These are phyloP conservation scores for Mrakia frigida DNA, from an alignment of 768 basidiomycete genomes.

Conservation along the genomic window DNA sequence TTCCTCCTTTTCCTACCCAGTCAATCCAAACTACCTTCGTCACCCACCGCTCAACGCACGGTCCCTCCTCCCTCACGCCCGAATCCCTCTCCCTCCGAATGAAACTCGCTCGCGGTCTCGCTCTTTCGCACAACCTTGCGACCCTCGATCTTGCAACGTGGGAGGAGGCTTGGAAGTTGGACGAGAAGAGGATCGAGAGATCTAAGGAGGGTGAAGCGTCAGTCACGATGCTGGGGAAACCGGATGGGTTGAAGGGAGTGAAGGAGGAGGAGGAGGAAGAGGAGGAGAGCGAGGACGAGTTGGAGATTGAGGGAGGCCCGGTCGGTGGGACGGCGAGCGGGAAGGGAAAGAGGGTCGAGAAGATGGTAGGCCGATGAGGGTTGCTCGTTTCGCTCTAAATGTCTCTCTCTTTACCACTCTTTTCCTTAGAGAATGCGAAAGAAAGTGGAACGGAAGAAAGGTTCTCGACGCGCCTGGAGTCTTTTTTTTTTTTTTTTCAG, in stretches of 20 bases:
- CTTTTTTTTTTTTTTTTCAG: too few species aligned
- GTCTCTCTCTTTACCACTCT: too few species aligned
- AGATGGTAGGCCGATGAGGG: slow-evolving; percentile 14
- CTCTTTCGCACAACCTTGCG: slow-evolving; percentile 33
- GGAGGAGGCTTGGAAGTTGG: slow-evolving; percentile 2
- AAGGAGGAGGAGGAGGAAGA: background rate
- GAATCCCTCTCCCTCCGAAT: slow-evolving; percentile 40
- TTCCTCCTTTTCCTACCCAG: slow-evolving; percentile 18
- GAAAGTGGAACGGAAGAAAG: too few species aligned
- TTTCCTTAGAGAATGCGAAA: too few species aligned
- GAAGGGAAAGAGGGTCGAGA: background rate
- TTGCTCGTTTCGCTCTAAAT: background rate
- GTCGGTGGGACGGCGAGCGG: background rate
- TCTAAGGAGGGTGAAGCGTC: background rate
- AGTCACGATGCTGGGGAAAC: background rate
- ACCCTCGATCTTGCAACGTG: slow-evolving; percentile 21
- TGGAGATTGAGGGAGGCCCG: slow-evolving; percentile 18
- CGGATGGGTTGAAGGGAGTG: background rate
- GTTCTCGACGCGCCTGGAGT: too few species aligned
- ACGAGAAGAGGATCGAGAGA: slow-evolving; percentile 4
- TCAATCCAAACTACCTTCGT: slow-evolving; percentile 40
- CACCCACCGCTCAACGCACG: slow-evolving; percentile 32
- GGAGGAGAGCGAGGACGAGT: background rate
- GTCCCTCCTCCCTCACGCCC: slow-evolving; percentile 20
- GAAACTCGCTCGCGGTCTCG: slow-evolving; percentile 37